phyloP scores from a whole-genome alignment of 768 basidiomycete genomes.

The Trametes gibbosa region DNA sequence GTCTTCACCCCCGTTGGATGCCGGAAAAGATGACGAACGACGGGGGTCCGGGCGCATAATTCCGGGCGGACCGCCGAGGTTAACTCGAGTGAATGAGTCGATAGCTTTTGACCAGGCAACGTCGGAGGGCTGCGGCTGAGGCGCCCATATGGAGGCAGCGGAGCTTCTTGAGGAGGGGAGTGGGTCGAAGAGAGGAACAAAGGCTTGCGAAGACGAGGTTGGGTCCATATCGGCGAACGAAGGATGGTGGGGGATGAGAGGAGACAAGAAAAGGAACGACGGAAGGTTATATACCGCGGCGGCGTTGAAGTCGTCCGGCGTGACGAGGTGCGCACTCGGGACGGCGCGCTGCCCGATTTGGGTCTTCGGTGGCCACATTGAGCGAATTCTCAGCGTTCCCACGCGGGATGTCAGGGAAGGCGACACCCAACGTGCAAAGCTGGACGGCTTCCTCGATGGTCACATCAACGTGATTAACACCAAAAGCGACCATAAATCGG shows the following conservation, averaged over 20 bases:
- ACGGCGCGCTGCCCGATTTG: slow-evolving; percentile 11
- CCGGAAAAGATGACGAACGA: slow-evolving; percentile 28
- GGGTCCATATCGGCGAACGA: slow-evolving; percentile 21
- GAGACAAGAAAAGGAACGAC: neutral
- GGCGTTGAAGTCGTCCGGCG: slow-evolving; percentile 1
- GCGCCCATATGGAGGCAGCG: slow-evolving; percentile 75
- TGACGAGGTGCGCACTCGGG: slow-evolving; percentile 8
- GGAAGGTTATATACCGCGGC: slow-evolving; percentile 14
- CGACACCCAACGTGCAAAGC: neutral
- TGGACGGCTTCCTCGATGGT: slow-evolving; percentile 16
- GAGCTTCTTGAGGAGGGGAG: slow-evolving; percentile 19
- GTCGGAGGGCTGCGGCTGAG: slow-evolving; percentile 69
- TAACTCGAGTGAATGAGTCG: slow-evolving; percentile 56
- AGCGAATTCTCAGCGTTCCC: slow-evolving; percentile 18
- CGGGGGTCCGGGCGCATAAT: slow-evolving; percentile 21
- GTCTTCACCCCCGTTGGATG: slow-evolving; percentile 50
- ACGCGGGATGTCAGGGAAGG: slow-evolving; percentile 15
- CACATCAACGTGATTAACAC: slow-evolving; percentile 18
- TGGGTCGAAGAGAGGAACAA: slow-evolving; percentile 28
- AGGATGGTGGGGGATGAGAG: slow-evolving; percentile 12
- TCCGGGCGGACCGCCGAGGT: slow-evolving; percentile 20
- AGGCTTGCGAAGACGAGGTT: slow-evolving; percentile 20
- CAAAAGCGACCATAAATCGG: neutral
- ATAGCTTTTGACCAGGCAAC: slow-evolving; percentile 66
- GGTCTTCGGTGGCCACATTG: slow-evolving; percentile 8